These are phyloP conservation scores for Coemansia aciculifera DNA, from an alignment of 192 early-diverging fungal species.

Conservation along the genomic window DNA sequence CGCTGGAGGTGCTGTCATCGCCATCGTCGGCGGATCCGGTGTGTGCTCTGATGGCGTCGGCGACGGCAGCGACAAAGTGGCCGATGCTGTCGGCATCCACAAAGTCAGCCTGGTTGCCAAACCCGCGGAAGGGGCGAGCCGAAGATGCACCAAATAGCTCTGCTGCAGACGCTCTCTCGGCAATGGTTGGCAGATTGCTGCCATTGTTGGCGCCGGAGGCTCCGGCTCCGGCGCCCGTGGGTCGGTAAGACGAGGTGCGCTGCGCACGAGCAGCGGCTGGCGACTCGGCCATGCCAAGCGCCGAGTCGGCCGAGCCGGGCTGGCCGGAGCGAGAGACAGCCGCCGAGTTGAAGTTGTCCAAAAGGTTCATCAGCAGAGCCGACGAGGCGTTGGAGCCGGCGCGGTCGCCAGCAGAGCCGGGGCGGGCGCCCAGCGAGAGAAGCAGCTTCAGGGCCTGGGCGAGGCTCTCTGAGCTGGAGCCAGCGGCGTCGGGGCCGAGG, in stretches of 20 bases:
- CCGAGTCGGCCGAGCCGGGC: neutral
- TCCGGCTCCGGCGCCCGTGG: neutral
- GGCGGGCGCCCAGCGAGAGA: constrained; percentile 18
- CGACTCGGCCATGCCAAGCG: neutral
- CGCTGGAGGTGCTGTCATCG: neutral
- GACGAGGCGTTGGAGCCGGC: constrained; percentile 3
- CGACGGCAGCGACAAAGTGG: constrained; percentile 41
- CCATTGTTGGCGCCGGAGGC: neutral
- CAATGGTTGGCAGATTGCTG: neutral
- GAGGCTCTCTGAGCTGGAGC: constrained; percentile 34
- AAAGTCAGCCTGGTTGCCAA: neutral
- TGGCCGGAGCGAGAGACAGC: neutral
- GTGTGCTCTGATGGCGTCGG: constrained; percentile 36
- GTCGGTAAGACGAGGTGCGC: constrained; percentile 1
- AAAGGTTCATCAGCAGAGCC: constrained; percentile 20
- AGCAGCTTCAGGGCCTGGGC: constrained; percentile 45
- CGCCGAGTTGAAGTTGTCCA: constrained; percentile 19
- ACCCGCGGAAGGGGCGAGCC: neutral
- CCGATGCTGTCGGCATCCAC: constrained; percentile 26
- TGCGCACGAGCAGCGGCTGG: neutral
- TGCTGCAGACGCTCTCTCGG: neutral
- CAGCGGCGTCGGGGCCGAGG: constrained; percentile 9
- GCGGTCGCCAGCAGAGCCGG: constrained; percentile 12
- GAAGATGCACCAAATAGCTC: neutral
- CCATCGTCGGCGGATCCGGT: constrained; percentile 7